Evolutionary conservation across 805 yeast genomes (phyloP), one percentile per base, ranked within the genome.

Genomic region (Kluyveromyces aestuarii): DNA sequence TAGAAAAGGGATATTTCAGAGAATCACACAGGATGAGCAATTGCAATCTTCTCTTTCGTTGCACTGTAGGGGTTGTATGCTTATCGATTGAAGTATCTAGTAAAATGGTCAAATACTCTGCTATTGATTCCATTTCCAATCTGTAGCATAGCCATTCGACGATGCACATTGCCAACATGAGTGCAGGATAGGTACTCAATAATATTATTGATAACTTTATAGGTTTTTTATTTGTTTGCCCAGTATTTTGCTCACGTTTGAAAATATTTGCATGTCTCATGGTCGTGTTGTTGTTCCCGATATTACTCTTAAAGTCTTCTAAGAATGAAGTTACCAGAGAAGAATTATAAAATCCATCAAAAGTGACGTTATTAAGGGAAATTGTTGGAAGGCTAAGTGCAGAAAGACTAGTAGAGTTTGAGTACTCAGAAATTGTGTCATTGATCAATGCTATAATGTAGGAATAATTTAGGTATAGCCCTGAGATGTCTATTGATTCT

Each of bases 381-480:
- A 30, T 30, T 10, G 35, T 30, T 30, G 35, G 35, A 13, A 30
- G 35, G 14, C 11, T 30, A 11, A 30, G 3, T 11, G 4, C 35
- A 30, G 35, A 30, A 13, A 13, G 4, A 30, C 14, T 30, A 10
- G 35, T 30, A 30, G 11, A 30, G 14, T 30, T 30, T 10, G 35
- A 30, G 35, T 30, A 27, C 14, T 48, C 41, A 4, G 41, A 18
- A 2, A 59, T 40, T 9, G 47, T 41, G 39, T 54, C 50, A 2
- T 37, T 44, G 40, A 55, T 50, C 11, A 57, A 10, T 3, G 27
- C 46, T 30, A 48, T 35, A 4, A 57, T 46, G 19, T 50, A 50
- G 47, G 52, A 46, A 36, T 49, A 50, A 41, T 54, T 40, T 17
- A 57, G 30, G 14, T 49, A 37, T 10, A 55, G 38, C 33, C 50